Base-by-base conservation (phyloP, 148 eudicot genomes). In the Drosera capensis region DNA sequence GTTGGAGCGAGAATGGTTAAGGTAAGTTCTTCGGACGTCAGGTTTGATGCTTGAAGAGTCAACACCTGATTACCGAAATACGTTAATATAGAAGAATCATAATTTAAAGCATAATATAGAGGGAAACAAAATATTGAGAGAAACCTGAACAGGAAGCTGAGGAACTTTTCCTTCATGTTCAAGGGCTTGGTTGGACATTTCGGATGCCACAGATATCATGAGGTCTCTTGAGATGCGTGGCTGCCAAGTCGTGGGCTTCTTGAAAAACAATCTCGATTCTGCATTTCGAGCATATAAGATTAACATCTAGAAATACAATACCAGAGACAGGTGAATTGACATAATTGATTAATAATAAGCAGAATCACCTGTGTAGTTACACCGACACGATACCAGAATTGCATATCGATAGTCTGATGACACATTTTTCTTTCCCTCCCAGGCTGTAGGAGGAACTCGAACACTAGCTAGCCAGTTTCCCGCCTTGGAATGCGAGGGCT, bases 41-140 rank as follows among this genome's bases (percentile, higher is more conserved):
- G 67, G 66, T 90, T 90, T 65, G 97, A 84, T 43, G 95, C 97
- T 52, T 90, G 95, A 71, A 90, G 95, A 47, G 97, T 90, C 68
- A 84, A 73, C 3, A 84, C 95, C 97, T 90, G 68, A 40, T 40
- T 50, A 36, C 19, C 59, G 44, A 44, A 48, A 71, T n/a, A 15
- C 45, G 24, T 69, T 63, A 64, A 51, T 22, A 2, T 25, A 35
- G 24, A 24, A 45, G 8, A 23, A 36, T 45, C 21, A 46, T 7
- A 25, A 16, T 7, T 39, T 20, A 13, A 18, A 37, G 9, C 17
- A 40, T n/a, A n/a, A n/a, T n/a, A n/a, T n/a, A n/a, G n/a, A n/a
- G n/a, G n/a, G n/a, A n/a, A n/a, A n/a, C n/a, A n/a, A n/a, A n/a
- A n/a, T n/a, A n/a, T n/a, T 18, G 26, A 42, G 42, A 15, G 35